Evolutionary conservation across 768 basidiomycete species (phyloP), one percentile per base, ranked within the genome.

Genomic region (Dacryopinax primogenitus): DNA sequence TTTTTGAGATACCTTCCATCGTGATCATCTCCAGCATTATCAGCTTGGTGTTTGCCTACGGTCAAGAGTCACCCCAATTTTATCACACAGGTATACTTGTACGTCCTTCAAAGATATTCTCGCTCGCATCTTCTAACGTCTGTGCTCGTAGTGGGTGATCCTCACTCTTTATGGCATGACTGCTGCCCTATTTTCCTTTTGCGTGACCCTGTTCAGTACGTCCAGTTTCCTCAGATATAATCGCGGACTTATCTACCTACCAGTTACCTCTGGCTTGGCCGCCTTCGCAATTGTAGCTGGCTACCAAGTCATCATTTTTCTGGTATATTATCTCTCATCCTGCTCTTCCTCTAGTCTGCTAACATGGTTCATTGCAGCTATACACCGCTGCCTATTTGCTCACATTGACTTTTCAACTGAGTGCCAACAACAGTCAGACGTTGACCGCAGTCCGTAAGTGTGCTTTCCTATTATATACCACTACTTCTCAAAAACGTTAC

Each of bases 251-350:
- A 28, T 23, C n/a, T n/a, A 23, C 26, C 58, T 64, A 47, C 37
- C 82, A 64, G 36, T 72, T 34, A 72, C 81, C 1, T 86, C 87
- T 0, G 84, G 87, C 12, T 76, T 91, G 28, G 84, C 86, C 1
- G 84, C 87, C 1, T 90, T 90, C 68, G 87, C 89, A 0, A 75
- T 80, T 3, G 81, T 84, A 15, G 88, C 88, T 3, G 87, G 83
- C 16, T 87, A 86, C 70, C 86, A 90, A 68, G 79, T 88, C 41
- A 73, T 90, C 64, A 81, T 88, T 74, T 89, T 84, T 70, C 70
- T 86, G 41, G 86, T 89, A 72, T 73, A 86, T 80, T 33, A 58
- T 23, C 62, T 28, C 63, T 21, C 37, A 21, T 3, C 9, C 36
- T 13, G 23, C 32, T 21, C n/a, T n/a, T 21, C 18, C n/a, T 7